Conservation (phyloP, 2,329 filamentous ascomycete species). For the Pseudocercospora macadamiae region DNA sequence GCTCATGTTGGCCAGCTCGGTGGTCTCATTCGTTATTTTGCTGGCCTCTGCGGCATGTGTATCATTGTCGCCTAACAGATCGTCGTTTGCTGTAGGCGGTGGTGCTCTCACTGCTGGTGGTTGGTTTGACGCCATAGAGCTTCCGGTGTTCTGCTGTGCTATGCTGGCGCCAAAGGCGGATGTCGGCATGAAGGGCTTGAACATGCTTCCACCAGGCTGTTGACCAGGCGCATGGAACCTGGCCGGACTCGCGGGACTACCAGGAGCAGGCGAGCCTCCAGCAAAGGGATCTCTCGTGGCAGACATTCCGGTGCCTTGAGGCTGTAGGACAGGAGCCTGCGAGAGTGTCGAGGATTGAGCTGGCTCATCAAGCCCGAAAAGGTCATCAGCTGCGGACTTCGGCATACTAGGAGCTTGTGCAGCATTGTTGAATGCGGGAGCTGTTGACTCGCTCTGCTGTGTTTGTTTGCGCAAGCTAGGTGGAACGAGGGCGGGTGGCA, state of each 20-base stretch:
- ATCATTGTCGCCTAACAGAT: conserved; percentile 88
- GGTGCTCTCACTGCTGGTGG: conserved; percentile 30
- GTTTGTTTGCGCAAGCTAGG: conserved; percentile 75
- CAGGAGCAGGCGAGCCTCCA: conserved; percentile 51
- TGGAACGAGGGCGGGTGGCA: conserved; percentile 81
- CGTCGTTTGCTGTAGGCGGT: conserved; percentile 58
- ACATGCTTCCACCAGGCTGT: conserved; percentile 51
- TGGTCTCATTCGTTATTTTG: conserved; percentile 84
- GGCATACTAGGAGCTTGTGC: conserved; percentile 53
- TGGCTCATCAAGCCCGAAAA: conserved; percentile 87
- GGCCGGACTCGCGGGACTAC: conserved; percentile 56
- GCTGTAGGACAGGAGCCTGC: conserved; percentile 52
- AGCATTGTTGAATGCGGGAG: conserved; percentile 57
- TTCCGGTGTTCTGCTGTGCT: conserved; percentile 75
- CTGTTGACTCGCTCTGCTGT: conserved; percentile 54
- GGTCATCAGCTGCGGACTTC: conserved; percentile 86
- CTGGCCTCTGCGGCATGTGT: conserved; percentile 74
- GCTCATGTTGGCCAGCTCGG: conserved; percentile 91
- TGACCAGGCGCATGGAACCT: conserved; percentile 33
- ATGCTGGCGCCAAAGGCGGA: conserved; percentile 89
- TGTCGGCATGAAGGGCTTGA: conserved; percentile 90
- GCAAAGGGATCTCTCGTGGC: conserved; percentile 63
- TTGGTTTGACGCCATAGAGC: conserved; percentile 44
- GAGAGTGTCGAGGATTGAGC: conserved; percentile 53
- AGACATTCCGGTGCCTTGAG: conserved; percentile 77